Conservation (phyloP, 164 flowering plant species). For the Stephania yunnanensis region DNA sequence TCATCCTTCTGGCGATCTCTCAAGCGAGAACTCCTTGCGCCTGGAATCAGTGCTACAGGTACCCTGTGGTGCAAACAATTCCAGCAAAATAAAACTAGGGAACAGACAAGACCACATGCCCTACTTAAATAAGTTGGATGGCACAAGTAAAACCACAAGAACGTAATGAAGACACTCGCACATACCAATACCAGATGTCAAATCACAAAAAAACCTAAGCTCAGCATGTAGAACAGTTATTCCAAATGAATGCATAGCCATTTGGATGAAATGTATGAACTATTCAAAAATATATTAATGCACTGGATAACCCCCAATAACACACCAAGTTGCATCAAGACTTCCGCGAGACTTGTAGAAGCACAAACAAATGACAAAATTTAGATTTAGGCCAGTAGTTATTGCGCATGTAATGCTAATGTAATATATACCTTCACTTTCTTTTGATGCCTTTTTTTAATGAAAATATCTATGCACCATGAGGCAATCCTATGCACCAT, state of each 20-base stretch:
- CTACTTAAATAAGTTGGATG: constrained; percentile 18
- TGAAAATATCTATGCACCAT: no score
- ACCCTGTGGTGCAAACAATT: constrained; percentile 54
- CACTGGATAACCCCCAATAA: no score
- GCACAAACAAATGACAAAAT: neutral
- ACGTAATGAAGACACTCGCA: neutral
- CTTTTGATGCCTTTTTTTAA: no score
- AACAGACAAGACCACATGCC: constrained; percentile 25
- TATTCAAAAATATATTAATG: neutral
- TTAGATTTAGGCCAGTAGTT: neutral
- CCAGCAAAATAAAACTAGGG: constrained; percentile 26
- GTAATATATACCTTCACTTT: no score
- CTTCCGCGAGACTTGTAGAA: neutral
- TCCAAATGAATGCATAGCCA: neutral
- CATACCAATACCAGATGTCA: neutral
- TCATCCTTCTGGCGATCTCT: constrained; percentile 88
- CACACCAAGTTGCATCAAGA: neutral
- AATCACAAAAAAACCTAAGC: neutral
- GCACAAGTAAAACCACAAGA: constrained; percentile 11
- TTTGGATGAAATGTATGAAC: neutral
- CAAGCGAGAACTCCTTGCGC: constrained; percentile 80
- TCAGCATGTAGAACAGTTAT: neutral
- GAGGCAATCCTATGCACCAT: no score
- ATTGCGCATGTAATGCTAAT: no score
- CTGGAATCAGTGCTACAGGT: constrained; percentile 80